Percentiles rank a stretch among this genome's conserved stretches.
These are phyloP conservation scores for Trypethelium eluteriae DNA, from an alignment of 495 filamentous ascomycete genomes.

Conservation along the genomic window DNA sequence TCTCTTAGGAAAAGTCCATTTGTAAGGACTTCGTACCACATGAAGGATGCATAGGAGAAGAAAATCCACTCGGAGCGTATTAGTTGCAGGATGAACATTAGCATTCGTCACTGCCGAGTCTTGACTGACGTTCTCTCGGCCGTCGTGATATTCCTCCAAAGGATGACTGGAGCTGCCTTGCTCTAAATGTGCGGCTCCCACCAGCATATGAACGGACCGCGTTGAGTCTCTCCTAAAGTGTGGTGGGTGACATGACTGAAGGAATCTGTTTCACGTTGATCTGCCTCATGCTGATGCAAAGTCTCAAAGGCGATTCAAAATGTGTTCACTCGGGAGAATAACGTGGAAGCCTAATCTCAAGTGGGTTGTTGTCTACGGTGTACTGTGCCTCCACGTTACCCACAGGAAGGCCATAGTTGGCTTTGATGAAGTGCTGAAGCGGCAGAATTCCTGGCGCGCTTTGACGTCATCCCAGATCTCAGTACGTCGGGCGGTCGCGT, in stretches of 20 bases:
- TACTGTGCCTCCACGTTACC: not conserved
- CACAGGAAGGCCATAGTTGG: not conserved
- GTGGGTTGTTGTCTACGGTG: too few species aligned
- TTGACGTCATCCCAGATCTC: conserved; percentile 2
- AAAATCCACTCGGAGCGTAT: not conserved
- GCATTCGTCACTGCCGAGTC: not conserved
- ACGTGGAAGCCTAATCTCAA: not conserved
- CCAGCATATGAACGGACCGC: not conserved
- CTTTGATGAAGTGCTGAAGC: not conserved
- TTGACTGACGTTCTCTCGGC: not conserved
- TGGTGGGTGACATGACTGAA: too few species aligned
- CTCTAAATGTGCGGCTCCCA: not conserved
- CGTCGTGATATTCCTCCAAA: not conserved
- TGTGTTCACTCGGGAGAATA: not conserved
- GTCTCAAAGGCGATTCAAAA: not conserved
- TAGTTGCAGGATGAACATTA: not conserved
- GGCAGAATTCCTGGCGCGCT: not conserved
- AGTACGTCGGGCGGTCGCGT: not conserved
- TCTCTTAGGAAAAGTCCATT: not conserved
- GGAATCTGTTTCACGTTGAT: not conserved
- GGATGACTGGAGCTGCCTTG: not conserved
- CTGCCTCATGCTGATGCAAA: not conserved
- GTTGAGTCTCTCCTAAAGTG: not conserved
- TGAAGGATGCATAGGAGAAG: not conserved
- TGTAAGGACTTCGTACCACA: not conserved